Evolutionary conservation across 2,329 filamentous ascomycete species (phyloP).

Genomic region (Colletotrichum australisinense): DNA sequence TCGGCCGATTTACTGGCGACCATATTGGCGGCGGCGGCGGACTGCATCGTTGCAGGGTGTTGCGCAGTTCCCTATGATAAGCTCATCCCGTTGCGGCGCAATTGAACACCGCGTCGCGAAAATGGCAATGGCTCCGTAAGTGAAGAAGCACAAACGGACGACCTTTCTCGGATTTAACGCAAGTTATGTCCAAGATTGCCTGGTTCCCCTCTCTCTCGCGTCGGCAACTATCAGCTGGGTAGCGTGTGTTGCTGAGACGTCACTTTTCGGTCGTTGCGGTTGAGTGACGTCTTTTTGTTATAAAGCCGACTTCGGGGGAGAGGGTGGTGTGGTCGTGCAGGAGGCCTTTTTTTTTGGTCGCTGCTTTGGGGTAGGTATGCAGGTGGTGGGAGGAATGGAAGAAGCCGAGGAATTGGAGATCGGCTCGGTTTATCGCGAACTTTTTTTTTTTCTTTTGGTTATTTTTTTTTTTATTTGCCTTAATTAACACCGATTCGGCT

Average conservation of each 20-base stretch:
- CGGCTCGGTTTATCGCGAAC: constrained; percentile 32
- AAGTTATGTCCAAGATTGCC: constrained; percentile 3
- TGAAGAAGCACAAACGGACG: not conserved
- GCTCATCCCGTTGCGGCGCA: constrained; percentile 30
- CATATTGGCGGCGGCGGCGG: constrained; percentile 26
- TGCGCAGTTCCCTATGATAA: constrained; percentile 4
- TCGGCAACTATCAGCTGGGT: not conserved
- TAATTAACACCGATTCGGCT: not conserved
- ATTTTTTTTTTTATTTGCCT: not conserved
- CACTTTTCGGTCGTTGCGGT: not conserved
- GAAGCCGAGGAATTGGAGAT: constrained; percentile 22
- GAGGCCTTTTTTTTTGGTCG: not conserved
- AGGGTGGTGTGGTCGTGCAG: not conserved
- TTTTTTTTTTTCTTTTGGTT: constrained; percentile 14
- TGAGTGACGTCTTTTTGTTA: constrained; percentile 15
- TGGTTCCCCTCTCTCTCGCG: not conserved
- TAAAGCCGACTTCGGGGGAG: constrained; percentile 24
- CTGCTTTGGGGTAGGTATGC: not conserved
- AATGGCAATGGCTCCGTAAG: not conserved
- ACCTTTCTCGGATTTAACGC: not conserved
- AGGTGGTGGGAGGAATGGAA: constrained; percentile 1
- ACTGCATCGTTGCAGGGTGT: constrained; percentile 41
- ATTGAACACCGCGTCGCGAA: constrained; percentile 6
- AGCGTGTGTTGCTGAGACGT: not conserved
- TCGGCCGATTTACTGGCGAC: constrained; percentile 18